Base-by-base conservation (phyloP, 768 basidiomycete genomes). In the Pisolithus orientalis region DNA sequence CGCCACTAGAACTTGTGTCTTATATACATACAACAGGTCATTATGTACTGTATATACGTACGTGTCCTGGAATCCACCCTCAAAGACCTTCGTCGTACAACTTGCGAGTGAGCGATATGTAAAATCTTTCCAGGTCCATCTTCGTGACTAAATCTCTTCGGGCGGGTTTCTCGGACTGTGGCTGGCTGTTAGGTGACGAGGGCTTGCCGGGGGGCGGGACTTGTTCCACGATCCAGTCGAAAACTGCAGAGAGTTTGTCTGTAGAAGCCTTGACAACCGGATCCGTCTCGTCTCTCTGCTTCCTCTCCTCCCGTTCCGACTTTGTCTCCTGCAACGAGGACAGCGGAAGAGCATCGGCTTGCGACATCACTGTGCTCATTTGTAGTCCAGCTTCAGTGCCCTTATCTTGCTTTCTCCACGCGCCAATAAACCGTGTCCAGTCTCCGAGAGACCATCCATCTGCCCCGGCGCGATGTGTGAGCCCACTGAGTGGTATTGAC, bases 61-160 rank as follows among this genome's bases (percentile, higher is more conserved):
- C 14, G 44, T 27, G 44, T 44, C 44, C 28, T 21, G 21, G 21
- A 21, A n/a, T 17, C 39, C 39, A 40, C 21, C 39, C 10, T n/a
- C 28, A 44, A 62, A 94, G 69, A 10, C 95, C 95, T 64, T 96
- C 92, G 53, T 97, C 89, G 59, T 94, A 92, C 70, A 99, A 69
- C 71, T 91, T 95, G 68, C 87, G 80, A 57, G 88, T 82, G 43
- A 98, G 67, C 6, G 94, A 90, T 32, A 96, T 77, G 66, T 95
- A 95, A 68, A 99, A 90, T 60, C 84, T 73, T 65, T 94, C 93
- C 62, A 97, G 69, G 63, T 93, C 89, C 60, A 80, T 79, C 70
- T 87, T 87, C 52, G 77, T 78, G 49, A 72, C 76, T 13, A 85
- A 62, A 53, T 87, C 85, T 34, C 75, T 77, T 61, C 63, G 74